A percentile compares a stretch with the other conserved stretches of the same genome.
Conservation (phyloP, 257 asterid genomes). For the Primulina huaijiensis region DNA sequence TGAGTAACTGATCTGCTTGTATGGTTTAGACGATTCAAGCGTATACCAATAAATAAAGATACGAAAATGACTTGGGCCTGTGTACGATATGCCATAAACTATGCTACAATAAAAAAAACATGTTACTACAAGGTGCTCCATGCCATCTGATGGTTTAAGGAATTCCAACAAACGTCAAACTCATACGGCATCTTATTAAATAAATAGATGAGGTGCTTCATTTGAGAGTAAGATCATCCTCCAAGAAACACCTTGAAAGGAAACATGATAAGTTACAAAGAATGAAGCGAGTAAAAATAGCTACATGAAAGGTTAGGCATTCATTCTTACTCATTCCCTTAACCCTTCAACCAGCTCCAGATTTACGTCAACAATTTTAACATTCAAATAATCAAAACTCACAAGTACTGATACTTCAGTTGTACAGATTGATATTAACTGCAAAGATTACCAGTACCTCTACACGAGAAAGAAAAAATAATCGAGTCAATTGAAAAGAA, state of each 20-base stretch:
- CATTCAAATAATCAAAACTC: conserved; percentile 2
- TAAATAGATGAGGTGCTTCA: no score
- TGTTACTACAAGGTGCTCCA: neutral
- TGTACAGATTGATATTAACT: neutral
- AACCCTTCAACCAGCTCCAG: neutral
- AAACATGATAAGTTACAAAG: neutral
- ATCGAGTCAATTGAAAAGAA: neutral
- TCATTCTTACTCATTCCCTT: neutral
- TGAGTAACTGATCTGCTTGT: no score
- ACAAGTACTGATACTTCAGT: conserved; percentile 2
- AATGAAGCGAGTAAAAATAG: neutral
- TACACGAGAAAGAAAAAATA: neutral
- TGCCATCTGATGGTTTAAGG: neutral
- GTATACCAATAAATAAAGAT: neutral
- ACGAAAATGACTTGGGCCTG: neutral
- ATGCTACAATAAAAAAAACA: neutral
- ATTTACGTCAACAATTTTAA: neutral
- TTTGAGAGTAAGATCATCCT: no score
- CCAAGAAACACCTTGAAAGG: neutral
- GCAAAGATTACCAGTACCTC: neutral
- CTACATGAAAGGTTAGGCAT: neutral
- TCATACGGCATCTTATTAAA: no score
- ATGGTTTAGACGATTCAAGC: neutral
- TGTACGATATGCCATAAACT: neutral
- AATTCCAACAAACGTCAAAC: no score